Evolutionary conservation across 345 rosid species (phyloP), one percentile per base, ranked within the genome.

Genomic region (Streptanthus diversifolius): DNA sequence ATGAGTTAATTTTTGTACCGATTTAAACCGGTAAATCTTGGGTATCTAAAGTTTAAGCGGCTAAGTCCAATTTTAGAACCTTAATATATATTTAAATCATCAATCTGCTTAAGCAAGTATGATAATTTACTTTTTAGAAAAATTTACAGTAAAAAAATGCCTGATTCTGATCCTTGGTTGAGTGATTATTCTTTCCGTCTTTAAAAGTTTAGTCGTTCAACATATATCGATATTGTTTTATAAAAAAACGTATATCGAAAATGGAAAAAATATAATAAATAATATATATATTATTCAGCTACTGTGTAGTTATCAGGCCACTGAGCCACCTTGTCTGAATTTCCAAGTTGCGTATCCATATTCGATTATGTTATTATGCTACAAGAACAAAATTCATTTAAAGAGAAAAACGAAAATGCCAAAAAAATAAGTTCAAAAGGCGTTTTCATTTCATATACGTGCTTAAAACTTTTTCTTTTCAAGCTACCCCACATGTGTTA

Each of bases 261-360:
- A 3, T 12, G 9, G 18, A 52, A 24, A 52, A 0, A 5, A 40
- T 13, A 40, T 40, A 40, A 49, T 32, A 21, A 49, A 21, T 8
- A 21, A 4, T 17, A 10, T 47, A 10, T 47, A 10, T 47, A 17
- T 43, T 14, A n/a, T n/a, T 40, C 45, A 48, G 58, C 45, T 65
- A 33, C 52, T 8, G 1, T 12, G 39, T 39, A 25, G 49, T 21
- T 45, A 33, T 33, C 25, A 58, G 22, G 53, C 25, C 25, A 8
- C 61, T 29, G 44, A 48, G 66, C 56, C 45, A 45, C 5, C 47
- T 58, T 70, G 36, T 58, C 6, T 32, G 48, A 59, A 32, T 33
- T 15, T 15, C 39, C 57, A 70, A 70, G 59, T 58, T 59, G 59
- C 58, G 49, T 35, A 22, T 33, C 59, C 55, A 32, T 44, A 19